These are phyloP conservation scores for Trifolium subterraneum DNA, from an alignment of 306 rosid genomes.

Conservation along the genomic window DNA sequence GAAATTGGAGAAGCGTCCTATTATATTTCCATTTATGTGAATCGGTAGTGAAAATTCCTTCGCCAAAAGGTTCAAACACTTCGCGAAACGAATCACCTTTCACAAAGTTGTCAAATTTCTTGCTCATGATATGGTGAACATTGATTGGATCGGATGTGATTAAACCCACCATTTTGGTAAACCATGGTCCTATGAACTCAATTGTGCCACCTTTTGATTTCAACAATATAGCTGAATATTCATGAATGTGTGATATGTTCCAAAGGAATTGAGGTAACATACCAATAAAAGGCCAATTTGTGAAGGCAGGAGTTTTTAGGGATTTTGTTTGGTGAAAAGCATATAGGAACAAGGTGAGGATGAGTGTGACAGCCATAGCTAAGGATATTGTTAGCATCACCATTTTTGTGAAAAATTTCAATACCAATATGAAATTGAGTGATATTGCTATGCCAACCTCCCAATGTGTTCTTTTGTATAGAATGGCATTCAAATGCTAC, in stretches of 20 bases:
- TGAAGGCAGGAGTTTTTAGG: constrained; percentile 5
- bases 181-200: constrained; percentile 46
- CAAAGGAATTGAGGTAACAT: constrained; percentile 37
- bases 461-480: not conserved
- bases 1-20: constrained; percentile 26
- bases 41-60: constrained; percentile 49
- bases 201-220: constrained; percentile 35
- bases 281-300: constrained; percentile 52
- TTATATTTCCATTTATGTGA: constrained; percentile 39
- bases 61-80: constrained; percentile 47
- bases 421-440: not conserved
- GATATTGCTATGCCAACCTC: not conserved
- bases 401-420: not conserved
- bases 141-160: constrained; percentile 49
- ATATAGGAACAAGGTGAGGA: not conserved
- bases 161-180: constrained; percentile 23
- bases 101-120: constrained; percentile 37
- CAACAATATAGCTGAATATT: not conserved
- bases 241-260: constrained; percentile 28
- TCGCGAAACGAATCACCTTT: constrained; percentile 45
- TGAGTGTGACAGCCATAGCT: not conserved
- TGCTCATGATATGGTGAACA: constrained; percentile 41
- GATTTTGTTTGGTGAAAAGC: not conserved
- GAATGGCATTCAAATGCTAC: not conserved
- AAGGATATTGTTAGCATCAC: not conserved